phyloP scores from a whole-genome alignment of 2,329 filamentous ascomycete species.

The Lecanicillium sp. region DNA sequence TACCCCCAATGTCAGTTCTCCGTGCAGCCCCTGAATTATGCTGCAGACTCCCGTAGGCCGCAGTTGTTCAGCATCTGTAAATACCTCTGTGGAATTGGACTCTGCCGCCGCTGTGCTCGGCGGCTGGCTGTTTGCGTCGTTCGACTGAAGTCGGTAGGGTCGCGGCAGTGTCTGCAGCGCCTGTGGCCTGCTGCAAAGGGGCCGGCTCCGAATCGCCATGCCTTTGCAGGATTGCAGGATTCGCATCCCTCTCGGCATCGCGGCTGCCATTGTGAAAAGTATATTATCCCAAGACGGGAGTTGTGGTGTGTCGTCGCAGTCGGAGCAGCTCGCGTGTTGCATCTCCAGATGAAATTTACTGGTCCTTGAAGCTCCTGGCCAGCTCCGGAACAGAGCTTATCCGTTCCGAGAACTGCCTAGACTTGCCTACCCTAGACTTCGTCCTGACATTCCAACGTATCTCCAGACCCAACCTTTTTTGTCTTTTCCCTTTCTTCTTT shows the following conservation, averaged over 20 bases:
- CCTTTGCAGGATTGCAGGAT: slow-evolving; percentile 23
- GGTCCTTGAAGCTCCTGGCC: slow-evolving; percentile 3
- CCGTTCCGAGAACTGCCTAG: not conserved
- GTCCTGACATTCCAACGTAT: too few relatives aligned
- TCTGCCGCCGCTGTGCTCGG: slow-evolving; percentile 19
- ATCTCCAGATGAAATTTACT: slow-evolving; percentile 7
- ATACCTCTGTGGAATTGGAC: slow-evolving; percentile 1
- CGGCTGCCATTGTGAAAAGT: slow-evolving; percentile 6
- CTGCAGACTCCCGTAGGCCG: not conserved
- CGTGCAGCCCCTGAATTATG: not conserved
- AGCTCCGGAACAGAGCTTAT: slow-evolving; percentile 9
- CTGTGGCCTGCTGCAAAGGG: not conserved
- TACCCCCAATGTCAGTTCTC: not conserved
- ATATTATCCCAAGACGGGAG: not conserved
- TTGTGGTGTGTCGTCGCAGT: slow-evolving; percentile 1
- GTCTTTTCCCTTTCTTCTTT: too few relatives aligned
- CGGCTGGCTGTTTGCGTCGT: slow-evolving; percentile 25
- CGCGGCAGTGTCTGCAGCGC: not conserved
- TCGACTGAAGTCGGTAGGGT: slow-evolving; percentile 25
- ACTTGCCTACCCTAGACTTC: not conserved
- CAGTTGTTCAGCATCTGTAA: too few relatives aligned
- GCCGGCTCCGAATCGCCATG: slow-evolving; percentile 18
- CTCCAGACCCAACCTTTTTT: too few relatives aligned
- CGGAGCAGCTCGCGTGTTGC: not conserved
- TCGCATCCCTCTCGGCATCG: slow-evolving; percentile 7